Base-by-base conservation (phyloP, 2,329 filamentous ascomycete species). In the Pseudogymnoascus sp. region DNA sequence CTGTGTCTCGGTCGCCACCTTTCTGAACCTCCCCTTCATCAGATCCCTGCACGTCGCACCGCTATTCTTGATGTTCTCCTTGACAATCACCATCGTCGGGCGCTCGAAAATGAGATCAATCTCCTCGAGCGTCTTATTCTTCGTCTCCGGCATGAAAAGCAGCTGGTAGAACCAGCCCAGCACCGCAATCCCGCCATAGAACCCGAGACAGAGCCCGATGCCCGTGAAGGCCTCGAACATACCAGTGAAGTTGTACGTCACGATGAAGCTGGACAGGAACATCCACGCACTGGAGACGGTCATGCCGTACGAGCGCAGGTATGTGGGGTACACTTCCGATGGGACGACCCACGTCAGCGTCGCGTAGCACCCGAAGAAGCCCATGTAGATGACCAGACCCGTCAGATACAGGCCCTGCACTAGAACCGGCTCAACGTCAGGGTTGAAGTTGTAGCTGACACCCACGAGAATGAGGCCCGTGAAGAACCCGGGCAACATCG, bases 91-190 rank as follows among this genome's bases (percentile, higher is more conserved):
- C 41, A 76, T 74, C 0, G 86, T 89, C 0, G 86, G 86, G 63
- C 81, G 78, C 58, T 81, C 78, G 70, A 89, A 89, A 18, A 89
- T 76, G 37, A 83, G 74, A 63, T 90, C 86, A 63, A 90, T 89
- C 73, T 90, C 87, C 73, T 90, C 87, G 0, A 90, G 79, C 1
- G 82, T 82, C 71, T 77, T 76, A 60, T 71, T 83, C 77, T 89
- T 89, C 2, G 86, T 89, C 76, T 89, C 86, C 0, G 86, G 86
- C 87, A 90, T 90, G 74, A 89, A 90, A 58, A 89, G 70, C 54
- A 89, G 77, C 74, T 90, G 87, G 72, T 89, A 90, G 66, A 88
- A 76, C 81, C 86, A 88, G 11, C 86, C 87, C 0, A 90, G 8
- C 0, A 87, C 79, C 0, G 87, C 87, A 60, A 90, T 89, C 14